These are phyloP conservation scores for Abortiporus biennis DNA, from an alignment of 1,284 basidiomycete genomes.

Conservation along the genomic window DNA sequence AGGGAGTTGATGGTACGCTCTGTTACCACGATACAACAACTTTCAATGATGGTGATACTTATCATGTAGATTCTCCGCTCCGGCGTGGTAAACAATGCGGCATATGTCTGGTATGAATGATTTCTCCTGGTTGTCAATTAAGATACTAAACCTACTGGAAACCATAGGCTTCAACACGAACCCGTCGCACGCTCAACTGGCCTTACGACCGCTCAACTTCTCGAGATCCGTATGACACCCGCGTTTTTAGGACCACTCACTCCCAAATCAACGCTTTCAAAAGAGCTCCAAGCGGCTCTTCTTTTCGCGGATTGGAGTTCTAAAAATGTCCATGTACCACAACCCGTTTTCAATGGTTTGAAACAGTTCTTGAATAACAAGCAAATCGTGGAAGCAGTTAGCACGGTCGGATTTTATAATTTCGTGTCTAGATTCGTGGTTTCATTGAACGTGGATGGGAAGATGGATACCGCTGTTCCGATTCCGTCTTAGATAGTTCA, in stretches of 20 bases:
- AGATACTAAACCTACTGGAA: too few relatives aligned
- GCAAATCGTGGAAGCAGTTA: constrained; percentile 36
- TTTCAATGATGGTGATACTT: too few relatives aligned
- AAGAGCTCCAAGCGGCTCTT: constrained; percentile 28
- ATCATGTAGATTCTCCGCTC: constrained; percentile 5
- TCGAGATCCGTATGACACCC: constrained; percentile 28
- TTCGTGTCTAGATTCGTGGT: constrained; percentile 35
- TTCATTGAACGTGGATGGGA: constrained; percentile 34
- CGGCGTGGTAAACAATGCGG: constrained; percentile 3
- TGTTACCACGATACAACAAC: too few relatives aligned
- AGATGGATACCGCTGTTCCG: constrained; percentile 32
- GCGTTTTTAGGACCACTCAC: constrained; percentile 17
- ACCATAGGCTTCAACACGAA: constrained; percentile 34
- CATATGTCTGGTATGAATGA: constrained; percentile 11
- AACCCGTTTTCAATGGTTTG: constrained; percentile 29
- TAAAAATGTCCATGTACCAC: constrained; percentile 29
- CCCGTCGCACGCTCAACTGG: constrained; percentile 32
- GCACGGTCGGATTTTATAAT: constrained; percentile 35
- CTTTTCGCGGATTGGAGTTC: constrained; percentile 34
- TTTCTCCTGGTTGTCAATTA: too few relatives aligned
- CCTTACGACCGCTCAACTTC: constrained; percentile 31
- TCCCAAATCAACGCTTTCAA: constrained; percentile 11
- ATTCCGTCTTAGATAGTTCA: too few relatives aligned
- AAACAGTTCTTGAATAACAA: constrained; percentile 27
- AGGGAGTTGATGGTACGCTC: constrained; percentile 23